Conservation (phyloP, 176 grass and related monocot species). For the Echinochloa phyllopogon region DNA sequence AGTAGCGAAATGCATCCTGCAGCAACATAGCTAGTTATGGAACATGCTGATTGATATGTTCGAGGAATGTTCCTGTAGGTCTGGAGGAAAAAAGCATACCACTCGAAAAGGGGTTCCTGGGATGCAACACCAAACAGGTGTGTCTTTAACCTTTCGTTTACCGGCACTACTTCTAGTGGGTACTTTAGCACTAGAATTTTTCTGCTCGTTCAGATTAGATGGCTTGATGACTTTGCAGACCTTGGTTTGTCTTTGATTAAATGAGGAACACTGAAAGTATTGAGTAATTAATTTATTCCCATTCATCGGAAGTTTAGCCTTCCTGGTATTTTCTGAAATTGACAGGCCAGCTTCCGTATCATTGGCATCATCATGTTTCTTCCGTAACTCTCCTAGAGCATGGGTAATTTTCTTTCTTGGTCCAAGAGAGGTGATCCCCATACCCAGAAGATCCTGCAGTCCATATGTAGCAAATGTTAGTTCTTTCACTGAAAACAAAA, state of each 20-base stretch:
- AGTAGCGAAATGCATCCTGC: conserved; percentile 96
- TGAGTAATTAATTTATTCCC: conserved; percentile 95
- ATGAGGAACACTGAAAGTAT: conserved; percentile 69
- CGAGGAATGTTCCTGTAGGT: conserved; percentile 4
- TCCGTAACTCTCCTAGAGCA: conserved; percentile 66
- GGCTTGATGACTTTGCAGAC: conserved; percentile 36
- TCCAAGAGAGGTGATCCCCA: conserved; percentile 85
- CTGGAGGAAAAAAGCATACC: conserved; percentile 54
- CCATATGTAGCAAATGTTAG: conserved; percentile 39
- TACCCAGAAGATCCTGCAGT: conserved; percentile 84
- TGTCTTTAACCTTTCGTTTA: conserved; percentile 71
- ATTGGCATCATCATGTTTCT: conserved; percentile 57
- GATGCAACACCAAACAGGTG: conserved; percentile 82
- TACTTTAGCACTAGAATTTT: conserved; percentile 46
- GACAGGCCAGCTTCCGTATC: conserved; percentile 42
- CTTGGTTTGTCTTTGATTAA: conserved; percentile 48
- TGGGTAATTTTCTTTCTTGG: conserved; percentile 84
- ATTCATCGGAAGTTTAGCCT: conserved; percentile 45
- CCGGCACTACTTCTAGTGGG: conserved; percentile 38
- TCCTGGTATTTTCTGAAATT: conserved; percentile 53
- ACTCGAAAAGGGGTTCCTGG: conserved; percentile 94
- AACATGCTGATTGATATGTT: conserved; percentile 2
- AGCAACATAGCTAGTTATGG: conserved; percentile 44
- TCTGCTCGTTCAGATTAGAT: conserved; percentile 47
- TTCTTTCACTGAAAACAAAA: conserved; percentile 10